A percentile compares a stretch with the other conserved stretches of the same genome.
These are phyloP conservation scores for Cylindrotheca fusiformis DNA, from an alignment of 108 stramenopile genomes.

Conservation along the genomic window DNA sequence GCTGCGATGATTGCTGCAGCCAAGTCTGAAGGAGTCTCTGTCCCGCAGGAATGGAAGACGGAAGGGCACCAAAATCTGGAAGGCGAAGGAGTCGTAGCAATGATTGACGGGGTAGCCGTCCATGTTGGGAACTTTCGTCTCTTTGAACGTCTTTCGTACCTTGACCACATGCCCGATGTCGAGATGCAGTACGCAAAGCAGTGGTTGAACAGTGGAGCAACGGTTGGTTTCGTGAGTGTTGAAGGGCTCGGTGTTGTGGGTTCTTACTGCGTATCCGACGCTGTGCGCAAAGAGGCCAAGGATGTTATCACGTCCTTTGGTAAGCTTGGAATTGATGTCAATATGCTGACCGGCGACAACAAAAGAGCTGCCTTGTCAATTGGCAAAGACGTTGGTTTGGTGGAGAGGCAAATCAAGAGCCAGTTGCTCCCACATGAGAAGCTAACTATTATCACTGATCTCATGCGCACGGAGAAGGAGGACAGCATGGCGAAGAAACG, in stretches of 20 bases:
- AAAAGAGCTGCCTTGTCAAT: constrained; percentile 78
- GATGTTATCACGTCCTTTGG: constrained; percentile 57
- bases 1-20: constrained; percentile 63
- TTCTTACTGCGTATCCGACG: constrained; percentile 72
- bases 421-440: constrained; percentile 77
- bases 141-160: constrained; percentile 56
- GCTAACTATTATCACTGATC: constrained; percentile 32
- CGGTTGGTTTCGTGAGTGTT: constrained; percentile 71
- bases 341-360: constrained; percentile 95
- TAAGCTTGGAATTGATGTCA: constrained; percentile 67
- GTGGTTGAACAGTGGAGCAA: constrained; percentile 57
- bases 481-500: constrained; percentile 20
- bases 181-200: constrained; percentile 28
- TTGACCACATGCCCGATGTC: constrained; percentile 25
- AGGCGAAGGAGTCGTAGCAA: constrained; percentile 68
- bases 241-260: constrained; percentile 69
- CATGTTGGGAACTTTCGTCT: constrained; percentile 73
- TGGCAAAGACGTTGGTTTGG: constrained; percentile 66
- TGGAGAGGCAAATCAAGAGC: constrained; percentile 37
- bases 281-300: constrained; percentile 53
- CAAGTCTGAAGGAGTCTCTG: constrained; percentile 43
- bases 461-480: no score
- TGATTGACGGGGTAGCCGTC: constrained; percentile 47
- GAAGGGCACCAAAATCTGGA: constrained; percentile 53
- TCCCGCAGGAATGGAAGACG: constrained; percentile 34